Conservation (phyloP, 257 asterid species). For the Plectranthus barbatus region DNA sequence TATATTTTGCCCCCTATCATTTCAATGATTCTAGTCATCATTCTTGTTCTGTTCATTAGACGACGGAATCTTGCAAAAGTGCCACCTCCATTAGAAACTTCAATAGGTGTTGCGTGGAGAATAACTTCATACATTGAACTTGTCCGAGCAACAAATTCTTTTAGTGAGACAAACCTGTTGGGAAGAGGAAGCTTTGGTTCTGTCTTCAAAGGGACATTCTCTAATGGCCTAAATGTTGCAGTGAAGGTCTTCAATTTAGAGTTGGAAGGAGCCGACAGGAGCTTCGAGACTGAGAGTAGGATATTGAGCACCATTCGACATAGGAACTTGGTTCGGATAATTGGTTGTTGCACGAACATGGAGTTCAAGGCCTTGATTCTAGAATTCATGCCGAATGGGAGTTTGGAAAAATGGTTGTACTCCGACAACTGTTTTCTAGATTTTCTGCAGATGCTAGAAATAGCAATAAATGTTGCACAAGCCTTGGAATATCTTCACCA, state of each 20-base stretch:
- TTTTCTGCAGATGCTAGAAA: not conserved
- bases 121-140: not conserved
- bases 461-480: not conserved
- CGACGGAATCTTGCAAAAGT: not conserved
- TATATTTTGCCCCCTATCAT: not conserved
- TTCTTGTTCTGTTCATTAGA: not conserved
- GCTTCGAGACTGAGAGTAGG: not conserved
- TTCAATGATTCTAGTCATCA: not conserved
- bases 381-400: slow-evolving; percentile 5
- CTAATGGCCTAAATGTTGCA: not conserved
- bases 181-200: slow-evolving; percentile 11
- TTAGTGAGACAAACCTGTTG: not conserved
- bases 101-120: not conserved
- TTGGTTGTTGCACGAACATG: not conserved
- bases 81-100: not conserved
- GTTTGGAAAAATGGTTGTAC: slow-evolving; percentile 5
- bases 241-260: not conserved
- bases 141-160: not conserved
- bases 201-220: not conserved
- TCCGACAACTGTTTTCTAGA: not conserved
- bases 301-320: not conserved
- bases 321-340: not conserved
- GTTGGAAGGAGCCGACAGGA: not conserved
- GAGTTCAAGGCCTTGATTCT: slow-evolving; percentile 9
- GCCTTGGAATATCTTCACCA: no score